Evolutionary conservation across 2,329 filamentous ascomycete species (phyloP).

Genomic region (Aspergillus niger): DNA sequence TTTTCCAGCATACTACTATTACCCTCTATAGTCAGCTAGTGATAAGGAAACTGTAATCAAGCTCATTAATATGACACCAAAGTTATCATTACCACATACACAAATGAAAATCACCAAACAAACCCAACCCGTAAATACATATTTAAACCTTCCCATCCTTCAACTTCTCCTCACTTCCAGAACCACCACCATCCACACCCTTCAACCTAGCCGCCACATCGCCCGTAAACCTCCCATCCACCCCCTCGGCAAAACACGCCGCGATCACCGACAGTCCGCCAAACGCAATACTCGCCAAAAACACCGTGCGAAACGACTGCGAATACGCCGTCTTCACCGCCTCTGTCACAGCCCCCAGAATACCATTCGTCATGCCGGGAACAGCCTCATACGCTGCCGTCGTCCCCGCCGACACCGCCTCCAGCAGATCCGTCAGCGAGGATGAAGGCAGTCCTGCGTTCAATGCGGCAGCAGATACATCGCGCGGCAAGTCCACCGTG

Average conservation of each 20-base stretch:
- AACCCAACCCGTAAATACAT: neutral
- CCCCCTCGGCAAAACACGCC: neutral
- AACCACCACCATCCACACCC: too few relatives aligned
- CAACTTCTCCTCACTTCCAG: neutral
- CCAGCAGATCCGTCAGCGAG: neutral
- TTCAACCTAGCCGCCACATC: neutral
- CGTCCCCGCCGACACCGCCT: neutral
- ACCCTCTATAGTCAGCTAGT: neutral
- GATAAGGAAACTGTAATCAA: too few relatives aligned
- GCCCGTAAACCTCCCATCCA: neutral
- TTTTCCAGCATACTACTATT: neutral
- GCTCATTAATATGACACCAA: too few relatives aligned
- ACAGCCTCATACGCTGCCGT: neutral
- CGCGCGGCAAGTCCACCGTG: neutral
- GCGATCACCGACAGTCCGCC: neutral
- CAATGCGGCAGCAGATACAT: neutral
- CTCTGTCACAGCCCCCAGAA: neutral
- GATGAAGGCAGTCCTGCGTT: neutral
- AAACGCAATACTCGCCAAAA: slow-evolving; percentile 2
- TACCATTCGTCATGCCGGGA: neutral
- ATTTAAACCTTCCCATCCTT: neutral
- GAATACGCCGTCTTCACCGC: slow-evolving; percentile 5
- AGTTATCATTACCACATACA: too few relatives aligned
- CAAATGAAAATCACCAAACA: neutral
- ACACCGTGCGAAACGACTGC: slow-evolving; percentile 5